Conservation (phyloP, 225 moss, liverwort and hornwort species). For the Thuidium tamariscinum region DNA sequence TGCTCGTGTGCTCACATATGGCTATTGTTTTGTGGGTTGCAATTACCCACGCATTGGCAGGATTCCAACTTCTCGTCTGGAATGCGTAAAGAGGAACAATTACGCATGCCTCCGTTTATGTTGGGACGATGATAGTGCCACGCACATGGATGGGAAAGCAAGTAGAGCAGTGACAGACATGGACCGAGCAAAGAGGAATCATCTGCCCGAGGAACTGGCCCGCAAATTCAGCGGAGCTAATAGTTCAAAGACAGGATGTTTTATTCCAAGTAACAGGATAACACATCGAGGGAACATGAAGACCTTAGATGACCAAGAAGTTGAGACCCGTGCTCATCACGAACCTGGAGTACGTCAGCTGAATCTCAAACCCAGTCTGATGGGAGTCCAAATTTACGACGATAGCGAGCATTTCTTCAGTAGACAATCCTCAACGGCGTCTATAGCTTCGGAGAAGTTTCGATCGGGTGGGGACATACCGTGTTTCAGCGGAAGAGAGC, state of each 20-base stretch:
- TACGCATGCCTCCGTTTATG: not conserved
- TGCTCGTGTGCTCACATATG: not conserved
- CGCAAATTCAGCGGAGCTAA: not conserved
- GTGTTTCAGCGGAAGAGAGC: conserved; percentile 16
- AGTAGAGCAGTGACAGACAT: conserved; percentile 2
- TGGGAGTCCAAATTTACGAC: conserved; percentile 37
- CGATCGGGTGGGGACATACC: not conserved
- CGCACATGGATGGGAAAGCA: not conserved
- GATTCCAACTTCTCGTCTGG: not conserved
- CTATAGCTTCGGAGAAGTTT: conserved; percentile 6
- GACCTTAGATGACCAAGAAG: not conserved
- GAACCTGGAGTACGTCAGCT: not conserved
- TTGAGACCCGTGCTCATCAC: not conserved
- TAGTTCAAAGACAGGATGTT: not conserved
- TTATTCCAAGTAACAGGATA: conserved; percentile 1
- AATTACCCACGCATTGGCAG: not conserved
- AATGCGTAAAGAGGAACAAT: not conserved
- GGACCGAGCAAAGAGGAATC: conserved; percentile 7
- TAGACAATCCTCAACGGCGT: conserved; percentile 22
- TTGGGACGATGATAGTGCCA: not conserved
- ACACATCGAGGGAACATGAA: not conserved
- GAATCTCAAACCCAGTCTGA: conserved; percentile 29
- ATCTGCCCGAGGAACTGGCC: conserved; percentile 1
- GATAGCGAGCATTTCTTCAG: conserved; percentile 27
- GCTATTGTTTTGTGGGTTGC: not conserved